Percentiles rank a stretch among this genome's conserved stretches.
These are phyloP conservation scores for Leccinum subrobustum DNA, from an alignment of 1,284 basidiomycete species.

Conservation along the genomic window DNA sequence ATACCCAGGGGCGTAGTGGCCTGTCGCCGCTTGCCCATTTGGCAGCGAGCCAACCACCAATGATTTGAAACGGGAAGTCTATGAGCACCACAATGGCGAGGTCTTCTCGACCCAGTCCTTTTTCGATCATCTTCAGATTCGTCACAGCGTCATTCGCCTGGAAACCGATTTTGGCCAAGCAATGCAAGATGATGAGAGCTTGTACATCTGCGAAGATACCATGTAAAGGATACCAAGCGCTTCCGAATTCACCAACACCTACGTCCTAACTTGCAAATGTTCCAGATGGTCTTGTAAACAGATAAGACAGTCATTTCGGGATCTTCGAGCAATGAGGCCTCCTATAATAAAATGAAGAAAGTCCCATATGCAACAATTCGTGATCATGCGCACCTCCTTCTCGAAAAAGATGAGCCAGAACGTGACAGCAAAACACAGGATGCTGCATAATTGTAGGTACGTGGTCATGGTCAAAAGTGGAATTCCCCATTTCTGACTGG, in stretches of 20 bases:
- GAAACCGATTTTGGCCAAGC: slow-evolving; percentile 95
- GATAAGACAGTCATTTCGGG: slow-evolving; percentile 89
- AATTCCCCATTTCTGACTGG: slow-evolving; percentile 78
- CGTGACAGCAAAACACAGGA: slow-evolving; percentile 82
- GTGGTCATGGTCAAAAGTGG: slow-evolving; percentile 80
- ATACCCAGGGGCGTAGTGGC: slow-evolving; percentile 85
- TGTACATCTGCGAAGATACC: slow-evolving; percentile 72
- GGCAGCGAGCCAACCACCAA: slow-evolving; percentile 95
- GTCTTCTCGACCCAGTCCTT: slow-evolving; percentile 94
- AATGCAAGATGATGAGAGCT: slow-evolving; percentile 82
- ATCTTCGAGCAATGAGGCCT: slow-evolving; percentile 67
- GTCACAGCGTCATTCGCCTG: slow-evolving; percentile 94
- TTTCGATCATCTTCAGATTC: slow-evolving; percentile 94
- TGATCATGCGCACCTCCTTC: slow-evolving; percentile 68
- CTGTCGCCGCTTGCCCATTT: slow-evolving; percentile 82
- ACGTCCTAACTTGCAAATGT: slow-evolving; percentile 91
- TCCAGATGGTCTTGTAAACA: slow-evolving; percentile 95
- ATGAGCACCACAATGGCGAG: slow-evolving; percentile 93
- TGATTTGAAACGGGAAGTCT: slow-evolving; percentile 97
- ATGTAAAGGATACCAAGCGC: neutral
- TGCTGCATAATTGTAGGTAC: slow-evolving; percentile 87
- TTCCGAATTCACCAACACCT: slow-evolving; percentile 16
- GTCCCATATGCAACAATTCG: slow-evolving; percentile 3
- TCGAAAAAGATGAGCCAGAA: slow-evolving; percentile 88
- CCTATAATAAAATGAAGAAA: slow-evolving; percentile 41